A percentile compares a stretch with the other conserved stretches of the same genome.
phyloP scores from a whole-genome alignment of 1,284 basidiomycete species.

The Leccinum laetum region DNA sequence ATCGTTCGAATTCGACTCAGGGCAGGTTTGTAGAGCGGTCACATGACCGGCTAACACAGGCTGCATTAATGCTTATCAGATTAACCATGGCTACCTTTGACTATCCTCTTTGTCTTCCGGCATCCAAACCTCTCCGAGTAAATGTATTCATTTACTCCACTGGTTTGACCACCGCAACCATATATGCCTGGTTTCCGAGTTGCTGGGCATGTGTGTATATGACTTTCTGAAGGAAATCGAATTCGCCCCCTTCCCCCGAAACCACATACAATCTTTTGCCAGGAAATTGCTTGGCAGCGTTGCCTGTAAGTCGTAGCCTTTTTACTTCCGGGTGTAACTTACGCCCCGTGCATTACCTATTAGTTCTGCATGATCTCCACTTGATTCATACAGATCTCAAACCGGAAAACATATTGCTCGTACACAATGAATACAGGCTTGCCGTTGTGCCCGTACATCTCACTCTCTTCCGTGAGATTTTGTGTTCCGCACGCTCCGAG shows the following conservation, averaged over 20 bases:
- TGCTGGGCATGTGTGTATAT: slow-evolving; percentile 97
- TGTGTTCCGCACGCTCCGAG: slow-evolving; percentile 49
- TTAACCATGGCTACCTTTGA: background rate
- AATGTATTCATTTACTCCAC: slow-evolving; percentile 96
- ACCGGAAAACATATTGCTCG: slow-evolving; percentile 97
- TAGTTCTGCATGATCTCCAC: slow-evolving; percentile 90
- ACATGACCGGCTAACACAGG: slow-evolving; percentile 15
- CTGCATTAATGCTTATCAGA: background rate
- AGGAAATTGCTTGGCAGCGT: slow-evolving; percentile 92
- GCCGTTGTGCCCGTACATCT: slow-evolving; percentile 52
- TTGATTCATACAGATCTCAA: slow-evolving; percentile 99
- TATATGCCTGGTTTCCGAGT: slow-evolving; percentile 96
- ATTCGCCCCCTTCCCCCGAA: slow-evolving; percentile 94
- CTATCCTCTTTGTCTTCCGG: slow-evolving; percentile 47
- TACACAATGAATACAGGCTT: slow-evolving; percentile 77
- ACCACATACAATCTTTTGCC: slow-evolving; percentile 96
- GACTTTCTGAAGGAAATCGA: slow-evolving; percentile 99
- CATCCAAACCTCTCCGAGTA: slow-evolving; percentile 62
- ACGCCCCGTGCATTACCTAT: slow-evolving; percentile 10
- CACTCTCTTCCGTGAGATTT: slow-evolving; percentile 65
- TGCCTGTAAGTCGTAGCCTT: slow-evolving; percentile 68
- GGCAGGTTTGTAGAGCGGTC: slow-evolving; percentile 22
- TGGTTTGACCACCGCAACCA: slow-evolving; percentile 99
- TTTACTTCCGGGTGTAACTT: slow-evolving; percentile 9
- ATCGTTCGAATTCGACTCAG: slow-evolving; percentile 10